Evolutionary conservation across 352 stramenopile genomes (phyloP).

Genomic region (Paralagenidium karlingii): DNA sequence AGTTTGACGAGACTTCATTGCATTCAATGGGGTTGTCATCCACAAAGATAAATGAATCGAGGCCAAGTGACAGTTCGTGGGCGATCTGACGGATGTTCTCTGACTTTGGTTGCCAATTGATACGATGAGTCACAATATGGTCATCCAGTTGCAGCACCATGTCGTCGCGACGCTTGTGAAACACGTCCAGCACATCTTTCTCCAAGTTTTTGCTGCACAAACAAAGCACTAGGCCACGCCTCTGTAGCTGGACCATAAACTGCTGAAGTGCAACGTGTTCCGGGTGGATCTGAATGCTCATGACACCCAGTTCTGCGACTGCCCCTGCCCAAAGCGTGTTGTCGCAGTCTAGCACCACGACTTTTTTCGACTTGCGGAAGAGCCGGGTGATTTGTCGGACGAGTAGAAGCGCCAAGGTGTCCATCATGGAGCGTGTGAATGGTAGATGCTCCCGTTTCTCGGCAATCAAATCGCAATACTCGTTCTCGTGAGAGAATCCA

Average conservation of each 20-base stretch:
- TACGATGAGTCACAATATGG: constrained; percentile 28
- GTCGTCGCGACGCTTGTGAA: constrained; percentile 20
- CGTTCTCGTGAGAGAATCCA: constrained; percentile 1
- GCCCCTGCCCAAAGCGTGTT: constrained; percentile 62
- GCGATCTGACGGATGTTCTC: constrained; percentile 38
- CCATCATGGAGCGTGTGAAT: constrained; percentile 50
- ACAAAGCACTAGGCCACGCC: constrained; percentile 33
- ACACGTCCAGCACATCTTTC: constrained; percentile 33
- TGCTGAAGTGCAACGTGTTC: constrained; percentile 39
- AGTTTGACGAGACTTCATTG: constrained; percentile 26
- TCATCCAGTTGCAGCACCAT: constrained; percentile 34
- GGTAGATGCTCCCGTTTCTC: constrained; percentile 52
- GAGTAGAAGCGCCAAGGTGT: constrained; percentile 24
- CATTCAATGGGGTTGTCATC: constrained; percentile 66
- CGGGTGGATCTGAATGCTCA: constrained; percentile 18
- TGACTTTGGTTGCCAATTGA: constrained; percentile 55
- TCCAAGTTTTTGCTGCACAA: constrained; percentile 62
- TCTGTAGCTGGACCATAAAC: constrained; percentile 33
- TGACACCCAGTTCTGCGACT: constrained; percentile 34
- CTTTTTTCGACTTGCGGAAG: constrained; percentile 33
- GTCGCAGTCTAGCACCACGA: constrained; percentile 68
- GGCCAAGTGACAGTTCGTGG: constrained; percentile 34
- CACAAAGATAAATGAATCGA: constrained; percentile 61
- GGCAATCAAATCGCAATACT: constrained; percentile 28
- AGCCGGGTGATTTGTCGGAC: constrained; percentile 39